These are phyloP conservation scores for Cladosporium cucumerinum DNA, from an alignment of 2,329 filamentous ascomycete species.

Conservation along the genomic window DNA sequence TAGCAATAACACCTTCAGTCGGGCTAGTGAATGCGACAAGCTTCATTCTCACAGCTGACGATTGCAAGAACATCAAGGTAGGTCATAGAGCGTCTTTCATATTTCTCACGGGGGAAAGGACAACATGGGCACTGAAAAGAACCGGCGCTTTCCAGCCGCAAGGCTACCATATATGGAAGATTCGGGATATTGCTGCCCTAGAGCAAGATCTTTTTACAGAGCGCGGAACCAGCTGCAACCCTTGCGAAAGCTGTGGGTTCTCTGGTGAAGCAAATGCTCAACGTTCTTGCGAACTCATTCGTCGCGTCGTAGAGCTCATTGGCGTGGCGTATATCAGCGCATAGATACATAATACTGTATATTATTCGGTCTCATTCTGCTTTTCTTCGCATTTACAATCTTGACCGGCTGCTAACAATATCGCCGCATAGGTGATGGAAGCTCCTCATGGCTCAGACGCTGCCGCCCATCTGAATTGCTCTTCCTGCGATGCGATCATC, in stretches of 20 bases:
- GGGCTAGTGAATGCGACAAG: conserved; percentile 80
- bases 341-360: conserved; percentile 32
- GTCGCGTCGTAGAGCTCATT: conserved; percentile 29
- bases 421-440: background rate
- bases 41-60: conserved; percentile 65
- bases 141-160: conserved; percentile 34
- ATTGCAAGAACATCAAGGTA: conserved; percentile 57
- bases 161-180: conserved; percentile 30
- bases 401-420: background rate
- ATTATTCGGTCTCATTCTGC: background rate
- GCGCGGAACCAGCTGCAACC: conserved; percentile 22
- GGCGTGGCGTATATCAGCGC: conserved; percentile 30
- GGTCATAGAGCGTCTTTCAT: conserved; percentile 24
- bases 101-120: background rate
- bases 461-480: conserved; percentile 34
- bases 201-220: conserved; percentile 26
- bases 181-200: conserved; percentile 38
- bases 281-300: conserved; percentile 32
- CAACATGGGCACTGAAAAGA: conserved; percentile 33
- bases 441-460: background rate
- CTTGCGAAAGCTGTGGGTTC: conserved; percentile 25
- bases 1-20: conserved; percentile 62
- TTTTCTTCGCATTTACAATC: background rate
- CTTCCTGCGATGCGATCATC: conserved; percentile 36
- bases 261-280: conserved; percentile 22